These are phyloP conservation scores for Stylonectria norvegica DNA, from an alignment of 2,329 filamentous ascomycete species.

Conservation along the genomic window DNA sequence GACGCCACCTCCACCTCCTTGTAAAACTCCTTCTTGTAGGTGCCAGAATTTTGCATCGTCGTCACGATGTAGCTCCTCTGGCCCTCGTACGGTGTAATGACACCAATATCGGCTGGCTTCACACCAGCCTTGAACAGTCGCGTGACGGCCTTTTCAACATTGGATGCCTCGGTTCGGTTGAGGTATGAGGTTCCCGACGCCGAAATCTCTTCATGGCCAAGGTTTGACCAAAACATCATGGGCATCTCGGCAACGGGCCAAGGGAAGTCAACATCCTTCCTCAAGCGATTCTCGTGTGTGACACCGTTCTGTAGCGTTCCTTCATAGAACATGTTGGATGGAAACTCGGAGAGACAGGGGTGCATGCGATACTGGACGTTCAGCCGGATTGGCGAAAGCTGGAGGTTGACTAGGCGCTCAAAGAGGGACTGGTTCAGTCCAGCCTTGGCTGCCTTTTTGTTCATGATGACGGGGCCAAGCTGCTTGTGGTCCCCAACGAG, in stretches of 20 bases:
- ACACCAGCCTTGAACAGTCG: constrained; percentile 99
- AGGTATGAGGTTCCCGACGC: constrained; percentile 97
- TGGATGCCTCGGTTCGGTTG: constrained; percentile 93
- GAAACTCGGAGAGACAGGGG: constrained; percentile 92
- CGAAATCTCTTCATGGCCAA: constrained; percentile 96
- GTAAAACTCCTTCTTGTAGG: constrained; percentile 97
- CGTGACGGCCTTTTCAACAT: constrained; percentile 97
- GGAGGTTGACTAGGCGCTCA: constrained; percentile 90
- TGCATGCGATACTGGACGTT: constrained; percentile 99
- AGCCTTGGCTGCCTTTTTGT: constrained; percentile 98
- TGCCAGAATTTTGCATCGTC: constrained; percentile 98
- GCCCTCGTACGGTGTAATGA: constrained; percentile 97
- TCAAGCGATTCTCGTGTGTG: constrained; percentile 80
- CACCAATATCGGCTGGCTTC: constrained; percentile 88
- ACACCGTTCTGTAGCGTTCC: constrained; percentile 96
- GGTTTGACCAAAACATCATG: constrained; percentile 99
- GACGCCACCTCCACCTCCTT: constrained; percentile 98
- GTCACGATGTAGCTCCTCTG: constrained; percentile 98
- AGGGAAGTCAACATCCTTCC: constrained; percentile 93
- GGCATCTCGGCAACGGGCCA: constrained; percentile 93
- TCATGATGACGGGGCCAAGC: constrained; percentile 98
- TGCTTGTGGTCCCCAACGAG: constrained; percentile 98
- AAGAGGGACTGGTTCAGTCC: constrained; percentile 98
- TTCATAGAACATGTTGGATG: constrained; percentile 99
- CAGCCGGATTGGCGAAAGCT: constrained; percentile 83